Percentiles rank a stretch among this genome's conserved stretches.
Conservation (phyloP, 768 basidiomycete genomes). For the Lactifluus rugatus region DNA sequence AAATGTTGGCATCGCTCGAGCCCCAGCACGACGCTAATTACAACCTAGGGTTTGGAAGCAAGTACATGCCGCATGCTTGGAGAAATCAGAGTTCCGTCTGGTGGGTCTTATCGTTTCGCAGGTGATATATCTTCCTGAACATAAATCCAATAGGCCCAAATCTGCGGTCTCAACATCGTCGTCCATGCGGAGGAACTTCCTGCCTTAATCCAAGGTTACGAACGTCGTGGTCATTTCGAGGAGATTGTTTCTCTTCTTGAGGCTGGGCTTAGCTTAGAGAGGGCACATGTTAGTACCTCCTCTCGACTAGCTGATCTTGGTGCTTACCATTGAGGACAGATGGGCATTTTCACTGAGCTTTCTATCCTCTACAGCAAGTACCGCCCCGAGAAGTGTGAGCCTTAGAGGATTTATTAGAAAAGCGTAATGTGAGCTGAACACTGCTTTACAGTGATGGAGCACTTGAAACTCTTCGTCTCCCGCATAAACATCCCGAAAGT, state of each 20-base stretch:
- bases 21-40: constrained; percentile 12
- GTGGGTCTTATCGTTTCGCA: constrained; percentile 28
- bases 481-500: constrained; percentile 99
- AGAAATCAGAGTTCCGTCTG: constrained; percentile 93
- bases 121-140: constrained; percentile 8
- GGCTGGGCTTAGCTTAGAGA: constrained; percentile 91
- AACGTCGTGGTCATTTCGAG: constrained; percentile 86
- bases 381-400: constrained; percentile 80
- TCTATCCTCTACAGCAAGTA: constrained; percentile 92
- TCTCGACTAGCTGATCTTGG: not conserved
- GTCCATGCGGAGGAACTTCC: constrained; percentile 88
- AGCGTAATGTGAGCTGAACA: not conserved
- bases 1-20: constrained; percentile 9
- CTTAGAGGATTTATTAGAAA: not conserved
- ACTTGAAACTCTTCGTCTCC: constrained; percentile 89
- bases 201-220: constrained; percentile 71
- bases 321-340: constrained; percentile 31
- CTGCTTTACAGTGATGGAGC: constrained; percentile 77
- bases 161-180: constrained; percentile 96
- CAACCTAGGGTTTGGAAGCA: constrained; percentile 92
- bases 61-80: constrained; percentile 96
- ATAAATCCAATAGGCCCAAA: constrained; percentile 60
- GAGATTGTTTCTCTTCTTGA: constrained; percentile 88
- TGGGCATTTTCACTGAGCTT: constrained; percentile 98
- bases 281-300: constrained; percentile 61